Evolutionary conservation across 306 rosid genomes (phyloP), one percentile per base, ranked within the genome.

Genomic region (Vigna mungo): DNA sequence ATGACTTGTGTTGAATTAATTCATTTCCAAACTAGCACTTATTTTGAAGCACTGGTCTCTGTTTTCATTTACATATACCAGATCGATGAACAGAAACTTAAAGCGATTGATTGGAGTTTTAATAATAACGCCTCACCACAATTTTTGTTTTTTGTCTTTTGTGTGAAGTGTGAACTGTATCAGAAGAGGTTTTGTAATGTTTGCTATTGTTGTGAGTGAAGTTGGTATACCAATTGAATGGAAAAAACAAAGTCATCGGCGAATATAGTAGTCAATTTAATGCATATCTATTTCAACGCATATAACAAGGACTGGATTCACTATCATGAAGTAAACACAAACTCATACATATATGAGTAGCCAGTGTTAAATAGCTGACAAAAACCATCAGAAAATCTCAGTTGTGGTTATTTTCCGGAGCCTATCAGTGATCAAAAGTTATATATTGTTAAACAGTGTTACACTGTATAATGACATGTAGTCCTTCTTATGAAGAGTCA

Each of bases 341-440:
- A 41, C 39, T 58, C 30, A 30, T 18, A 7, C 39, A 21, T 56
- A 56, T 5, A 18, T 5, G 34, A 30, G 2, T 61, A 61, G 61
- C 37, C 9, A 71, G 34, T 4, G 15, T 46, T 27, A 27, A 13
- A 52, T 51, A 32, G 53, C 3, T 71, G 20, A 70, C 27, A 11
- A 52, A 32, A 52, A 51, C 32, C 18, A 51, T 41, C 18, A 56
- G 27, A 75, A 30, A 62, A 61, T 34, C 61, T 63, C 52, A 32
- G 11, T 51, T 63, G 17, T 63, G 16, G 63, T 63, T 67, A 48
- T 66, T 25, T 66, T 77, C 11, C 15, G 46, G 56, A 41, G 48
- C 67, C 68, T 10, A 16, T n/a, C 8, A 54, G 81, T 2, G 48
- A 77, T 13, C 0, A 59, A 59, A 41, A 41, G 10, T 39, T 39